Conservation (phyloP, 768 basidiomycete genomes). For the Tricholoma hemisulphureum region DNA sequence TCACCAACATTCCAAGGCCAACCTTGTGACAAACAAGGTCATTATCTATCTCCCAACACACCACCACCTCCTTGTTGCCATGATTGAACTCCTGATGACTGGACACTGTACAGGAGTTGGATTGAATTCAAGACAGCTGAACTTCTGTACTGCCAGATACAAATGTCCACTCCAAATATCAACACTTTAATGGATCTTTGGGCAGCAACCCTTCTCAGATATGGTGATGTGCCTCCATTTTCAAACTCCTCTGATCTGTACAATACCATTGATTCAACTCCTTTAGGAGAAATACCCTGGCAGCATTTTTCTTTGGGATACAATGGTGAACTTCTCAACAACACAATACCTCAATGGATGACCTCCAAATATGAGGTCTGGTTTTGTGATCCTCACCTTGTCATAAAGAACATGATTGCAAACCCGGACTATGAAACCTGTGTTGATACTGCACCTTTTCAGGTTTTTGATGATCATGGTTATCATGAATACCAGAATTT, state of each 20-base stretch:
- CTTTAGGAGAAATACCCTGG: constrained; percentile 29
- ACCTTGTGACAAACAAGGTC: too few species aligned
- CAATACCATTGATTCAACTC: constrained; percentile 23
- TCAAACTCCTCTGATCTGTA: constrained; percentile 19
- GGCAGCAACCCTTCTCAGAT: too few species aligned
- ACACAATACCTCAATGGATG: constrained; percentile 6
- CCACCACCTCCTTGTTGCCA: too few species aligned
- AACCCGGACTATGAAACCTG: constrained; percentile 9
- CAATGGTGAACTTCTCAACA: constrained; percentile 16
- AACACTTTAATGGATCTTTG: too few species aligned
- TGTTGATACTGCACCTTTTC: constrained; percentile 22
- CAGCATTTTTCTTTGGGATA: constrained; percentile 24
- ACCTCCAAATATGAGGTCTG: background rate
- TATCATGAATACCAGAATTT: constrained; percentile 18
- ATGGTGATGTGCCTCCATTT: constrained; percentile 15
- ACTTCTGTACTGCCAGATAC: too few species aligned
- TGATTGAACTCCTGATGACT: too few species aligned
- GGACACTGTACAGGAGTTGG: too few species aligned
- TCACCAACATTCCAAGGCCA: too few species aligned
- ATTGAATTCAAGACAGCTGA: too few species aligned
- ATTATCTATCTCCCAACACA: too few species aligned
- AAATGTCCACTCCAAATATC: too few species aligned
- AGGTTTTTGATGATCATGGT: constrained; percentile 10
- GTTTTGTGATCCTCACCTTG: too few species aligned
- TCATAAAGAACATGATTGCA: background rate